These are phyloP conservation scores for Blepharisma undulans DNA, from an alignment of 169 alveolate species.

Conservation along the genomic window DNA sequence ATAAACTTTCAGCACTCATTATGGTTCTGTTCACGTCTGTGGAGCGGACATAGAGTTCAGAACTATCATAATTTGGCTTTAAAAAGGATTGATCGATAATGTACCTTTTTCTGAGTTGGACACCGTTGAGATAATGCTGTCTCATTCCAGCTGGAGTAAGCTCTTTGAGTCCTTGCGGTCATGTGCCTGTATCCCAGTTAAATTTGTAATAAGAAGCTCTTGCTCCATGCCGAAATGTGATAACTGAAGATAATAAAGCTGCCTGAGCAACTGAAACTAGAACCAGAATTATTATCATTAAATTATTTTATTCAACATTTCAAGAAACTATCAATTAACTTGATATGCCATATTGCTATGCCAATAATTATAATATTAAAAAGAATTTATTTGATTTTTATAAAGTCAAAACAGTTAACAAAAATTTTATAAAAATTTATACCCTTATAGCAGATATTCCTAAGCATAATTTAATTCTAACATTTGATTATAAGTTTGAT, in stretches of 20 bases:
- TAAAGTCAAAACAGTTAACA: too few species aligned
- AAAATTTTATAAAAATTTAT: too few species aligned
- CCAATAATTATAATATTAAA: too few species aligned
- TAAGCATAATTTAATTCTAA: too few species aligned
- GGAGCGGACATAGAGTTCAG: constrained; percentile 46
- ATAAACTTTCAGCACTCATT: constrained; percentile 54
- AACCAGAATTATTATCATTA: neutral
- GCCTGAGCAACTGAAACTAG: neutral
- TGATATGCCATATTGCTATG: too few species aligned
- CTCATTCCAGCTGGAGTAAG: neutral
- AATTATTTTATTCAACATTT: neutral
- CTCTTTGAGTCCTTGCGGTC: constrained; percentile 4
- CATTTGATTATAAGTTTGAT: too few species aligned
- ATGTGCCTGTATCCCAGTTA: neutral
- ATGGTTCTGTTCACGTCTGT: constrained; percentile 72
- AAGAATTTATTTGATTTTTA: too few species aligned
- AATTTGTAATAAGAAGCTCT: neutral
- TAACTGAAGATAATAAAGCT: neutral
- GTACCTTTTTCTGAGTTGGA: constrained; percentile 1
- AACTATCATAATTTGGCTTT: neutral
- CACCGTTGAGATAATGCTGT: constrained; percentile 2
- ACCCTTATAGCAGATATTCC: too few species aligned
- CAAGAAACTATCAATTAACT: neutral
- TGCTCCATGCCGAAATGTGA: constrained; percentile 28
- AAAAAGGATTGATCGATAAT: neutral